Conservation (phyloP, 441 rosid genomes). For the Euphorbia schlechtendalii region DNA sequence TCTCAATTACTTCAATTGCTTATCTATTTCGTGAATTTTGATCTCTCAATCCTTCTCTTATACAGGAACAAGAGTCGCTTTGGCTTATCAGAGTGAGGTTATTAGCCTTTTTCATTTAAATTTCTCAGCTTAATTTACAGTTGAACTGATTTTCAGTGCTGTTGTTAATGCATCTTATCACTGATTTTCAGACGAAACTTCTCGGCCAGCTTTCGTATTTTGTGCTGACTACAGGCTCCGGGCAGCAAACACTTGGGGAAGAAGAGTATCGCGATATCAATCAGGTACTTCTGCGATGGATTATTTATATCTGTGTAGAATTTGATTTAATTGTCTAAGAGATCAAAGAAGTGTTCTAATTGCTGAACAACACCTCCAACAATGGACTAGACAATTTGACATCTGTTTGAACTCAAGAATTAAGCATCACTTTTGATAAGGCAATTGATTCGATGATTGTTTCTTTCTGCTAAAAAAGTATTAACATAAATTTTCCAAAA, state of each 20-base stretch:
- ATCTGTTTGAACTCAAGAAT: no score
- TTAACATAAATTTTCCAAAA: no score
- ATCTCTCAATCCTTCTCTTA: background rate
- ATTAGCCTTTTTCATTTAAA: background rate
- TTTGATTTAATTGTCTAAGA: background rate
- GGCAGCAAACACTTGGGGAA: conserved; percentile 90
- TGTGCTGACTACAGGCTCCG: conserved; percentile 82
- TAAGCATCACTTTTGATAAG: no score
- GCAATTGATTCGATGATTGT: no score
- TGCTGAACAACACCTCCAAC: background rate
- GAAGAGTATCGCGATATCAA: conserved; percentile 91
- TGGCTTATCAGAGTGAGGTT: conserved; percentile 92
- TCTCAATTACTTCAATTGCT: background rate
- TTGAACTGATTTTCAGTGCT: background rate
- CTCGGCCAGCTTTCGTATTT: conserved; percentile 88
- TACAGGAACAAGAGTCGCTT: conserved; percentile 69
- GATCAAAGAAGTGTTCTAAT: no score
- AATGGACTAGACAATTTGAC: no score
- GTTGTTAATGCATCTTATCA: conserved; percentile 1
- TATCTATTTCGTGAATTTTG: background rate
- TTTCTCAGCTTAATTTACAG: background rate
- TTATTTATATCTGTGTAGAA: background rate
- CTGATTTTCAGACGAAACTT: conserved; percentile 72
- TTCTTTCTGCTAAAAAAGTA: no score
- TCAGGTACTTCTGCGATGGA: conserved; percentile 41